Evolutionary conservation across 2,329 filamentous ascomycete genomes (phyloP), one percentile per base, ranked within the genome.

Genomic region (Calonectria pauciramosa): DNA sequence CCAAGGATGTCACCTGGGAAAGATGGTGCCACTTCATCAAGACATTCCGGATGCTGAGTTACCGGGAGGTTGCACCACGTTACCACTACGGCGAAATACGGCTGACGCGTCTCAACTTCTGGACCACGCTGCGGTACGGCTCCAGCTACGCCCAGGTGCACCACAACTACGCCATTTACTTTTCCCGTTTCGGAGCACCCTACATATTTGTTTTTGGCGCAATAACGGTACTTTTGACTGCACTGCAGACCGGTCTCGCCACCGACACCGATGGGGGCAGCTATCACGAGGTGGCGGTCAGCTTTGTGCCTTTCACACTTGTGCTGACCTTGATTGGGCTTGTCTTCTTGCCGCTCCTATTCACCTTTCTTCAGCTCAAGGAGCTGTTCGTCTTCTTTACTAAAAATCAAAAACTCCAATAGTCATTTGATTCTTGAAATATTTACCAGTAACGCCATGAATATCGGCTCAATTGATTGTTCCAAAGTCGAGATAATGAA

Each of bases 41-140:
- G 11, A 76, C 75, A 4, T 85, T 85, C 69, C 56, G 68, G 1
- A 18, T 69, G 11, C 66, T 84, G 11, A 44, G 66, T 11, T 83
- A 84, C 52, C 26, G 71, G 0, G 38, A 77, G 1, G 81, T 84
- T 10, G 77, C 76, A 28, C 75, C 72, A 3, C 82, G 85, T 1
- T 86, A 83, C 71, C 71, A 81, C 32, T 85, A 83, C 72, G 85
- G 84, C n/a, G 85, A 86, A 75, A 79, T 86, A 9, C 83, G 85
- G 5, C 80, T 86, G 10, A 81, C 78, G 3, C 79, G 84, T 13
- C 79, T 85, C 68, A 85, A 85, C 51, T 73, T 74, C n/a, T 73
- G 54, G 60, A 36, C 52, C 59, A 71, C 23, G 1, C 11, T 77
- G 11, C 41, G 72, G 3, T 54, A 41, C 18, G 66, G 76, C 28